phyloP scores from a whole-genome alignment of 768 basidiomycete genomes.

The Lentinula guzmanii region DNA sequence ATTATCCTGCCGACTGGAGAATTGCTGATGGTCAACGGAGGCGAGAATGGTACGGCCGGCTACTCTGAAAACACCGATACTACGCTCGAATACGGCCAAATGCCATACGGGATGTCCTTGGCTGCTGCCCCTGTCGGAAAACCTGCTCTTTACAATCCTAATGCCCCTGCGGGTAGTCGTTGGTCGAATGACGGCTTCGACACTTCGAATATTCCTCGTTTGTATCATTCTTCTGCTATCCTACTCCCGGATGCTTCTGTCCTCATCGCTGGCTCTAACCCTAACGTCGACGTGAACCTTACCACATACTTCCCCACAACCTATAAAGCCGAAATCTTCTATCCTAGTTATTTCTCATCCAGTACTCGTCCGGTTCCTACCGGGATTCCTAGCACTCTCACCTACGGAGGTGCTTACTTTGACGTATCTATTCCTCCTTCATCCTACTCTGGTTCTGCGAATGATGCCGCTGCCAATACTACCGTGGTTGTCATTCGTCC shows the following conservation, averaged over 20 bases:
- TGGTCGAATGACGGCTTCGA: slow-evolving; percentile 67
- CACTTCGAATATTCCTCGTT: slow-evolving; percentile 60
- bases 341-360: slow-evolving; percentile 82
- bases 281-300: slow-evolving; percentile 76
- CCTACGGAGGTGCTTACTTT: slow-evolving; percentile 81
- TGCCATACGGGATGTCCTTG: slow-evolving; percentile 70
- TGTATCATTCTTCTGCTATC: slow-evolving; percentile 90
- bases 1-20: slow-evolving; percentile 76
- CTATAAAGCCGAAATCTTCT: slow-evolving; percentile 84
- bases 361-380: slow-evolving; percentile 59
- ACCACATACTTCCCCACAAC: slow-evolving; percentile 65
- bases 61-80: slow-evolving; percentile 59
- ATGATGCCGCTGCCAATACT: slow-evolving; percentile 67
- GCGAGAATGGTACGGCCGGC: slow-evolving; percentile 80
- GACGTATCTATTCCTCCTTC: slow-evolving; percentile 65
- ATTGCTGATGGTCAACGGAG: slow-evolving; percentile 84
- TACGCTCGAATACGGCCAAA: slow-evolving; percentile 33
- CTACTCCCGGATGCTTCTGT: slow-evolving; percentile 85
- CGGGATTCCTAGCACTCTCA: slow-evolving; percentile 64
- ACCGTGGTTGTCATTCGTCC: slow-evolving; percentile 74
- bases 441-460: slow-evolving; percentile 62
- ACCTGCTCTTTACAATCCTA: slow-evolving; percentile 83
- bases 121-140: slow-evolving; percentile 74
- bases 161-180: slow-evolving; percentile 61
- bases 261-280: slow-evolving; percentile 88